Base-by-base conservation (phyloP, 78 protist genomes). In the Dictyostelium purpureum region DNA sequence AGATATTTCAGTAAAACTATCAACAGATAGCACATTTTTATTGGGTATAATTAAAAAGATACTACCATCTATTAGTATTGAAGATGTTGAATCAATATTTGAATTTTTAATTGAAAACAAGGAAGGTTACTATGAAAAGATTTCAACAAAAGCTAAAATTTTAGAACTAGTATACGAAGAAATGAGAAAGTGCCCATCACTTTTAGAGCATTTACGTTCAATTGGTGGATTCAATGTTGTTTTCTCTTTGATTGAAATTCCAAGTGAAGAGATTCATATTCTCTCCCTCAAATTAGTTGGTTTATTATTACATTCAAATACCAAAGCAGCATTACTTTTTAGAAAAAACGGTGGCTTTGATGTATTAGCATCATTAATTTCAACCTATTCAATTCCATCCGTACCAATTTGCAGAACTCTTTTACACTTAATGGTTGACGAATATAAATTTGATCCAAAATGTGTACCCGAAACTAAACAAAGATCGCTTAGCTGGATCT, bases 151-250 rank as follows among this genome's bases (percentile, higher is more conserved):
- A 47, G 35, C 92, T 19, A 85, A 61, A 47, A 19, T 85, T 7
- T 45, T 85, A 24, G 92, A 85, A 24, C 40, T 85, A 28, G 65
- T 85, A 18, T 85, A 85, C 42, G 92, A 85, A 61, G 92, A 85
- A 40, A 85, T 85, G 92, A 52, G 92, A 52, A 85, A 85, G 24
- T 85, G 82, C 33, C 92, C 92, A 14, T 16, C 75, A 6, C 21
- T 85, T 18, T 24, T 85, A 3, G 92, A 85, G 0, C 47, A 85
- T 61, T 66, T 85, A 0, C 26, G 92, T 38, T 85, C 92, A 33
- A 37, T 85, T 42, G 92, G 92, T 45, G 92, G 92, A 1, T 85
- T 85, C 82, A 85, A 85, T 47, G 26, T 85, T 45, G 92, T 85
- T 9, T 85, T 85, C 37, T 85, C 92, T 21, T 14, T 85, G 52